Evolutionary conservation across 1,284 basidiomycete genomes (phyloP), one percentile per base, ranked within the genome.

Genomic region (Sparassis latifolia): DNA sequence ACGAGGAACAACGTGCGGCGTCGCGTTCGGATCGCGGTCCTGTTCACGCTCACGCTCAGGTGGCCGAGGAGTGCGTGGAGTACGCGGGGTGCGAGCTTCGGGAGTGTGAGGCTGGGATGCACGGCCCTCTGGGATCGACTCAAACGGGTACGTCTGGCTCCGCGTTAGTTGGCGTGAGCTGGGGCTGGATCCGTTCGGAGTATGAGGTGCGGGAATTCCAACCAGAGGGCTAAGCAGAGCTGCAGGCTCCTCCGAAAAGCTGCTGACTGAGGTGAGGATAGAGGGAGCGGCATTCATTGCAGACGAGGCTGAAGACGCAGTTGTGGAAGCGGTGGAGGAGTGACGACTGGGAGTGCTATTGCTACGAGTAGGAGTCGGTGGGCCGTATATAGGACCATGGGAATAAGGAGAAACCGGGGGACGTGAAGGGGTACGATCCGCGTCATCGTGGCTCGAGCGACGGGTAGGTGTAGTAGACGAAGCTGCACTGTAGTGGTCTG

Each of bases 211-310:
- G n/a, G 62, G 57, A 20, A 73, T 37, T 63, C 20, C 20, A 4
- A 78, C 58, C 30, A 82, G 64, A 0, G 79, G 80, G 52, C 73
- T 78, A 31, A 86, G 70, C n/a, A 81, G 69, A 42, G 65, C 73
- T 9, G 67, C 57, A 1, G 82, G 73, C 55, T 85, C 83, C 30
- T 84, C 82, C 5, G 78, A 71, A 48, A 82, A 69, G 27, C 47
- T 55, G 28, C 55, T 42, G 6, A 62, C 52, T 29, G 55, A 58
- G 6, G 60, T 50, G 12, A 51, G 48, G 29, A 51, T 35, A 37
- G 40, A 58, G 51, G 44, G 68, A 38, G 30, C 69, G 50, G 61
- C 71, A 54, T 46, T 57, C 32, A 52, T 44, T 12, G 54, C 50
- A 10, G 62, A 52, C n/a, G 53, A 47, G 29, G 56, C 50, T 5